A percentile compares a stretch with the other conserved stretches of the same genome.
Conservation (phyloP, 441 rosid genomes). For the Arabidopsis lyrata region DNA sequence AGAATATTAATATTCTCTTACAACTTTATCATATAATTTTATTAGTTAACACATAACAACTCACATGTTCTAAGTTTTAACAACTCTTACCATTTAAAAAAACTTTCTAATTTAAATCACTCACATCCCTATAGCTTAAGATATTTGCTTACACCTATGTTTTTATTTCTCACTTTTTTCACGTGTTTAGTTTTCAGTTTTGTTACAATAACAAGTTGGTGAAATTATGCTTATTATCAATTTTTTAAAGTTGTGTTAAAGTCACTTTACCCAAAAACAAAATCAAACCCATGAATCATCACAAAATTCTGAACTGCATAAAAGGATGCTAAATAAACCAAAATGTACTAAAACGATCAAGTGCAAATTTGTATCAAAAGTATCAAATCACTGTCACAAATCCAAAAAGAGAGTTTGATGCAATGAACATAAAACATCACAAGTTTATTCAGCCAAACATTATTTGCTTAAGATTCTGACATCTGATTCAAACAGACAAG, state of each 20-base stretch:
- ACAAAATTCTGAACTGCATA: background rate
- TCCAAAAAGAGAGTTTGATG: constrained; percentile 16
- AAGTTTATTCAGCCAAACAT: constrained; percentile 37
- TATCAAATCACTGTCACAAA: constrained; percentile 18
- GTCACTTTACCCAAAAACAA: background rate
- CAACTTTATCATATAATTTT: background rate
- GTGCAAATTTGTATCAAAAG: background rate
- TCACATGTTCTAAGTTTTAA: background rate
- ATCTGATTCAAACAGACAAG: constrained; percentile 30
- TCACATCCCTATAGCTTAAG: background rate
- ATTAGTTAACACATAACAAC: background rate
- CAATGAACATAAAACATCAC: constrained; percentile 32
- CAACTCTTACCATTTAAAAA: background rate
- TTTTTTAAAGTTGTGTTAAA: background rate
- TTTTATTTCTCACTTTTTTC: background rate
- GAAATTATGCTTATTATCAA: background rate
- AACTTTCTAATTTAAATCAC: background rate
- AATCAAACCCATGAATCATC: constrained; percentile 2
- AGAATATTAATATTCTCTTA: too few species aligned
- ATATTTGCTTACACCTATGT: background rate
- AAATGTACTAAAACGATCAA: constrained; percentile 13
- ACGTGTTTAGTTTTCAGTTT: constrained; percentile 16
- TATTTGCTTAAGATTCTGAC: constrained; percentile 12
- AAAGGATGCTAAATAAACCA: constrained; percentile 5
- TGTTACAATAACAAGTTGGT: constrained; percentile 3